Evolutionary conservation across 257 asterid species (phyloP).

Genomic region (Solanum ossicruentum): DNA sequence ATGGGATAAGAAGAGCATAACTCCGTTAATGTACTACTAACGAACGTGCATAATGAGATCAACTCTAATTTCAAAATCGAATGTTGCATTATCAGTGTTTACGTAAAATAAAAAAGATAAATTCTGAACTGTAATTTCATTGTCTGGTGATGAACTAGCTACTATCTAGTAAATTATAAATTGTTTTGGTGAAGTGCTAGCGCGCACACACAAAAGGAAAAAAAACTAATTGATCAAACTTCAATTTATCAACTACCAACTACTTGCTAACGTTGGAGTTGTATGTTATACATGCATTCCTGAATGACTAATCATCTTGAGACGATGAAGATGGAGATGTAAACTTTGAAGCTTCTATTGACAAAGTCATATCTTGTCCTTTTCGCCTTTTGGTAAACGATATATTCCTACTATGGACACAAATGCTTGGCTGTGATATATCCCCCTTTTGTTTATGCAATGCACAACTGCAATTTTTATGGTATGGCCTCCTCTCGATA

Average conservation of each 20-base stretch:
- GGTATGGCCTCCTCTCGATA: constrained; percentile 29
- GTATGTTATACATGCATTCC: background rate
- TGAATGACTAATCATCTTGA: background rate
- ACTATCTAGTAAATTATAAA: no score
- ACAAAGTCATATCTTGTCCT: background rate
- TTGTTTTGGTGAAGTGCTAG: no score
- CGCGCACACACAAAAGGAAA: no score
- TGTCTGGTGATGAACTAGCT: no score
- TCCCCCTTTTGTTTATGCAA: constrained; percentile 14
- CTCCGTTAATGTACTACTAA: background rate
- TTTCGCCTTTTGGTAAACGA: background rate
- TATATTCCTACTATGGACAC: constrained; percentile 3
- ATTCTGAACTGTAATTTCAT: no score
- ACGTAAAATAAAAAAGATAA: no score
- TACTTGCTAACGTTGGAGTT: background rate
- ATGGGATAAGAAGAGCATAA: background rate
- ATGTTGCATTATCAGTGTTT: background rate
- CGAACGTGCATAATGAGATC: background rate
- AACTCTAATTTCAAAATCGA: background rate
- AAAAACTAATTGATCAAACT: no score
- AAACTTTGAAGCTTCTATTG: background rate
- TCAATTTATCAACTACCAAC: background rate
- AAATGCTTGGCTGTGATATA: constrained; percentile 2
- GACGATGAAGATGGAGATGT: background rate
- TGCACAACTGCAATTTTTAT: constrained; percentile 30